Percentiles rank a stretch among this genome's conserved stretches.
These are phyloP conservation scores for Euphorbia corollata DNA, from an alignment of 441 rosid species.

Conservation along the genomic window DNA sequence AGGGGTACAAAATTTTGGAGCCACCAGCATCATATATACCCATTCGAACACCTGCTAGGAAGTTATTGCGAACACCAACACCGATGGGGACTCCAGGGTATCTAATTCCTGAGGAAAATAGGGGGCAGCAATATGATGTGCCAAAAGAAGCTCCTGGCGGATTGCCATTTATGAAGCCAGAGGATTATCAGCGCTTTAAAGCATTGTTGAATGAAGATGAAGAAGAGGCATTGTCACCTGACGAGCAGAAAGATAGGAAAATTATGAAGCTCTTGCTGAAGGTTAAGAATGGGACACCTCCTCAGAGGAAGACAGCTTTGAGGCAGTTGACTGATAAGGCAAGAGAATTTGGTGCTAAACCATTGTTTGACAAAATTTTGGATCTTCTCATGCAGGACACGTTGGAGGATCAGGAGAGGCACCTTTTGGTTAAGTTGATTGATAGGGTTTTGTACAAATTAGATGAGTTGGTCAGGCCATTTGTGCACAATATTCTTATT, in stretches of 20 bases:
- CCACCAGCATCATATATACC: slow-evolving; percentile 95
- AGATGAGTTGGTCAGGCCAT: slow-evolving; percentile 94
- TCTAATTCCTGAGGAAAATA: slow-evolving; percentile 79
- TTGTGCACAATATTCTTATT: slow-evolving; percentile 91
- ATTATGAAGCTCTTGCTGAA: slow-evolving; percentile 82
- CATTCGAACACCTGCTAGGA: slow-evolving; percentile 88
- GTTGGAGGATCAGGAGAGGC: slow-evolving; percentile 96
- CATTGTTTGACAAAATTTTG: slow-evolving; percentile 75
- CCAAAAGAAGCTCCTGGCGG: slow-evolving; percentile 85
- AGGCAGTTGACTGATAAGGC: slow-evolving; percentile 96
- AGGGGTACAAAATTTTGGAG: slow-evolving; percentile 84
- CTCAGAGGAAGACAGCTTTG: slow-evolving; percentile 93
- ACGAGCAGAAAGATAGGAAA: slow-evolving; percentile 94
- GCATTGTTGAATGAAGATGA: slow-evolving; percentile 78
- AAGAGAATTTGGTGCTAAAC: slow-evolving; percentile 91
- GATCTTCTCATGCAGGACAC: slow-evolving; percentile 96
- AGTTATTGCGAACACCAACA: slow-evolving; percentile 79
- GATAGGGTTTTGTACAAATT: slow-evolving; percentile 84
- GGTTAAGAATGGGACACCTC: slow-evolving; percentile 97
- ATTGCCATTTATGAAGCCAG: slow-evolving; percentile 91
- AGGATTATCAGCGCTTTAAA: slow-evolving; percentile 89
- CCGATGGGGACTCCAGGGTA: slow-evolving; percentile 87
- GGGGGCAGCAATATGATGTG: slow-evolving; percentile 96
- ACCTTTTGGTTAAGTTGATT: slow-evolving; percentile 92
- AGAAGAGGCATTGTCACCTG: slow-evolving; percentile 80